These are phyloP conservation scores for Aspergillus eucalypticola DNA, from an alignment of 2,329 filamentous ascomycete genomes.

Conservation along the genomic window DNA sequence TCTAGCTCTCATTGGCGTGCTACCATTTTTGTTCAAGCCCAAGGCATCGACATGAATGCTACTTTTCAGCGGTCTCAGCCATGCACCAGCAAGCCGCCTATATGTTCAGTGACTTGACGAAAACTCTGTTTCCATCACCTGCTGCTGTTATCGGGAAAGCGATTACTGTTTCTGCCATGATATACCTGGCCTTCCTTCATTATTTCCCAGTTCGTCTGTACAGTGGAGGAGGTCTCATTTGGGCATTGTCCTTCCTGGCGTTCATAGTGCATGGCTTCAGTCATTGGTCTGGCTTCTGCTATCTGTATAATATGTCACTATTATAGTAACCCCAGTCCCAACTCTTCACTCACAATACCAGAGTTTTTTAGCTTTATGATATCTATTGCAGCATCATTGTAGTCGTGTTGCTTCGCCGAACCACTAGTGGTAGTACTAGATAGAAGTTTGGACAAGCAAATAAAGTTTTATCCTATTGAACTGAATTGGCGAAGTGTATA, in stretches of 20 bases:
- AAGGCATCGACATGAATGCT: neutral
- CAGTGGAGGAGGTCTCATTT: conserved; percentile 11
- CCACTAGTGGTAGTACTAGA: too few relatives aligned
- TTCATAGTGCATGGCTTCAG: neutral
- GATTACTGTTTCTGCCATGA: conserved; percentile 9
- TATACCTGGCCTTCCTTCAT: conserved; percentile 4
- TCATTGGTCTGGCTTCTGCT: neutral
- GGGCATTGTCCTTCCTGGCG: conserved; percentile 8
- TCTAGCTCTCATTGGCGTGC: neutral
- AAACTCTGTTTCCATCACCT: neutral
- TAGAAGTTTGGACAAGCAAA: too few relatives aligned
- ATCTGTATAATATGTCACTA: conserved; percentile 5
- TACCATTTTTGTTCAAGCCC: neutral
- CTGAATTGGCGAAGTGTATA: too few relatives aligned
- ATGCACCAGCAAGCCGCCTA: neutral
- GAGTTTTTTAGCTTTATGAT: too few relatives aligned
- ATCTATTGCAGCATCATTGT: too few relatives aligned
- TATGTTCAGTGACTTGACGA: conserved; percentile 2
- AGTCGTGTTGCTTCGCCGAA: too few relatives aligned
- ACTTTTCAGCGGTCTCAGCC: neutral
- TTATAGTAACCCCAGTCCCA: neutral
- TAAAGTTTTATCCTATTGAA: too few relatives aligned
- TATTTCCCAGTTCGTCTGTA: conserved; percentile 9
- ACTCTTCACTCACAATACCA: too few relatives aligned
- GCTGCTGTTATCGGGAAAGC: conserved; percentile 7